phyloP scores from a whole-genome alignment of 495 filamentous ascomycete genomes.

The Aspergillus ellipticus region DNA sequence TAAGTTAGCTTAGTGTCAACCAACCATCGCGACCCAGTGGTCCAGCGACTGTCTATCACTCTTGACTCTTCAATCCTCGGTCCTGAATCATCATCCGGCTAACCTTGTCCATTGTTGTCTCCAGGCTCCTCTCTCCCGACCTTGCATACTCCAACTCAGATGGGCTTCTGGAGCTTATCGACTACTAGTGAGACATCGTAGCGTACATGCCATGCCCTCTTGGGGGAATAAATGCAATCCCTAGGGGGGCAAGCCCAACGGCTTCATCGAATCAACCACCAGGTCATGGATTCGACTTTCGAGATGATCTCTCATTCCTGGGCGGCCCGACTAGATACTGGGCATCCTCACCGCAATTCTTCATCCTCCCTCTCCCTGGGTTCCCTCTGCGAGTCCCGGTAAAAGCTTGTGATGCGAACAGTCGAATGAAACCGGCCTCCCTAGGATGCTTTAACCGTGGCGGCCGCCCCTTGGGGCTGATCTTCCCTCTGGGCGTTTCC shows the following conservation, averaged over 20 bases:
- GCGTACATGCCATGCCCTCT: not conserved
- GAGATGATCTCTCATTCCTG: conserved; percentile 2
- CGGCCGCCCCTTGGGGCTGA: not conserved
- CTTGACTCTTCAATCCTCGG: no score
- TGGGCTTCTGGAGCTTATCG: conserved; percentile 4
- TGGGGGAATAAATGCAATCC: not conserved
- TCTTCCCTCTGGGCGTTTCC: conserved; percentile 6
- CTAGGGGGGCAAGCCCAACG: not conserved
- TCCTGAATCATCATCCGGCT: not conserved
- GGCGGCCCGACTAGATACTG: conserved; percentile 1
- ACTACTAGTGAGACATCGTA: not conserved
- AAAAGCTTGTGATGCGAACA: conserved; percentile 11
- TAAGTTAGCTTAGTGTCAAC: conserved; percentile 16
- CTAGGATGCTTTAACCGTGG: not conserved
- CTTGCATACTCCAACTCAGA: conserved; percentile 8
- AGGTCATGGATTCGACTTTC: not conserved
- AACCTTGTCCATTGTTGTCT: conserved; percentile 15
- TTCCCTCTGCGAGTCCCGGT: not conserved
- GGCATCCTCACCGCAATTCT: conserved; percentile 12
- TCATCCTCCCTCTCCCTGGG: not conserved
- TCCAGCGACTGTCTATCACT: not conserved
- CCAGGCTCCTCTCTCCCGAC: conserved; percentile 15
- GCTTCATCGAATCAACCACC: not conserved
- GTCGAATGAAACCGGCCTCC: not conserved
- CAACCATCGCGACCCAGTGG: not conserved